Evolutionary conservation across 441 rosid genomes (phyloP).

Genomic region (Corymbia calophylla): DNA sequence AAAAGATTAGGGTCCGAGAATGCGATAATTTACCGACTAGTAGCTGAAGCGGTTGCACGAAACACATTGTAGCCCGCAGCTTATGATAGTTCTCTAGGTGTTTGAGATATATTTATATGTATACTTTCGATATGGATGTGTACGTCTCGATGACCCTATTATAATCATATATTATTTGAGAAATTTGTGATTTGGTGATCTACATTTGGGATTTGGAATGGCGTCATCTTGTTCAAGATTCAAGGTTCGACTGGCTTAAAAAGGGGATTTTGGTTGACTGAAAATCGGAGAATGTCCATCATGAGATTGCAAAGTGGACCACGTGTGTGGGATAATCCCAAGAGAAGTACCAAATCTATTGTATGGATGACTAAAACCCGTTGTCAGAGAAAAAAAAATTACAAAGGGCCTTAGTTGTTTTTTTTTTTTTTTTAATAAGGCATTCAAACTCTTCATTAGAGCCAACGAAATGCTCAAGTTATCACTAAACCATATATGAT

Average conservation of each 20-base stretch:
- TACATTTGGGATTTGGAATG: background rate
- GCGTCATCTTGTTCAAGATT: background rate
- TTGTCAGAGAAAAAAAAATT: too few species aligned
- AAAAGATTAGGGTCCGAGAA: background rate
- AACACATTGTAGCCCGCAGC: background rate
- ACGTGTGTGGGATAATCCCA: background rate
- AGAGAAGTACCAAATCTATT: too few species aligned
- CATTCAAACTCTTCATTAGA: too few species aligned
- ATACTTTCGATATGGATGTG: background rate
- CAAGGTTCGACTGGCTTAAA: background rate
- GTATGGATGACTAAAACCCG: too few species aligned
- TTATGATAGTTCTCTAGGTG: background rate
- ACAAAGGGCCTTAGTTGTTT: too few species aligned
- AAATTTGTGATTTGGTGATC: background rate
- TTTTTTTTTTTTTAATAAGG: too few species aligned
- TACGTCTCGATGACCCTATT: background rate
- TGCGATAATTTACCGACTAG: background rate
- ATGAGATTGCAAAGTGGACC: background rate
- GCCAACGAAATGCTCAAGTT: too few species aligned
- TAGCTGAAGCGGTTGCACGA: background rate
- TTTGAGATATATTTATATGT: background rate
- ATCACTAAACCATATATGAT: too few species aligned
- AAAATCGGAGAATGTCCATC: background rate
- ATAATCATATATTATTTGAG: background rate
- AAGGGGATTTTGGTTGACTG: background rate